These are phyloP conservation scores for Suillus placidus DNA, from an alignment of 768 basidiomycete genomes.

Conservation along the genomic window DNA sequence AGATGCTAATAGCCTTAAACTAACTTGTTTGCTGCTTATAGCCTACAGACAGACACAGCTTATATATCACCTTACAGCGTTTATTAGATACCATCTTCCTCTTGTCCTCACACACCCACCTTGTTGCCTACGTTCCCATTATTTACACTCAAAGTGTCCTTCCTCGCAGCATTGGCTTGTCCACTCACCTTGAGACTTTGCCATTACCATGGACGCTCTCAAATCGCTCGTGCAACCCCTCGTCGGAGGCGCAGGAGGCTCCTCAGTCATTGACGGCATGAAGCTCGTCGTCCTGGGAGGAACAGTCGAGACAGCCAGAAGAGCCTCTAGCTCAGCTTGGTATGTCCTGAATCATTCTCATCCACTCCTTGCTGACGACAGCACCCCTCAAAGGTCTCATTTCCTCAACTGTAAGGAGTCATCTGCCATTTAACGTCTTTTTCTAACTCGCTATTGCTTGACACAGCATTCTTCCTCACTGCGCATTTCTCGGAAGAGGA, in stretches of 20 bases:
- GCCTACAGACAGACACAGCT: conserved; percentile 28
- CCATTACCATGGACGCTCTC: conserved; percentile 68
- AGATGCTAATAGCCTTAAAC: not conserved
- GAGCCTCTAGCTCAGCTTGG: conserved; percentile 85
- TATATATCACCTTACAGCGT: conserved; percentile 18
- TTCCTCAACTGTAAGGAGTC: conserved; percentile 79
- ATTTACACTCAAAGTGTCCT: conserved; percentile 13
- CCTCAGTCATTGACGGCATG: conserved; percentile 84
- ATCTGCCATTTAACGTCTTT: conserved; percentile 6
- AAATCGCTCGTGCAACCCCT: conserved; percentile 82
- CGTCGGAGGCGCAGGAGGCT: conserved; percentile 72
- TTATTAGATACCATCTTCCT: conserved; percentile 13
- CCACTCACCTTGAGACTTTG: conserved; percentile 26
- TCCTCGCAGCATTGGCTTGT: conserved; percentile 43
- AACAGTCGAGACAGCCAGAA: conserved; percentile 83
- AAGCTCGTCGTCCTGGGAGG: conserved; percentile 89
- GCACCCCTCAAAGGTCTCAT: conserved; percentile 58
- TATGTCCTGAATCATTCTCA: conserved; percentile 36
- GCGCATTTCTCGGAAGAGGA: conserved; percentile 91
- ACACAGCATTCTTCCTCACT: conserved; percentile 80
- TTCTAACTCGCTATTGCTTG: conserved; percentile 15
- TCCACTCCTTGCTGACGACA: conserved; percentile 16
- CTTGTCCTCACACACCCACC: conserved; percentile 27
- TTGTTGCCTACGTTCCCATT: conserved; percentile 22
- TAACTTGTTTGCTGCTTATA: conserved; percentile 5